Conservation (phyloP, 176 grass and related monocot species). For the Zoysia japonica region DNA sequence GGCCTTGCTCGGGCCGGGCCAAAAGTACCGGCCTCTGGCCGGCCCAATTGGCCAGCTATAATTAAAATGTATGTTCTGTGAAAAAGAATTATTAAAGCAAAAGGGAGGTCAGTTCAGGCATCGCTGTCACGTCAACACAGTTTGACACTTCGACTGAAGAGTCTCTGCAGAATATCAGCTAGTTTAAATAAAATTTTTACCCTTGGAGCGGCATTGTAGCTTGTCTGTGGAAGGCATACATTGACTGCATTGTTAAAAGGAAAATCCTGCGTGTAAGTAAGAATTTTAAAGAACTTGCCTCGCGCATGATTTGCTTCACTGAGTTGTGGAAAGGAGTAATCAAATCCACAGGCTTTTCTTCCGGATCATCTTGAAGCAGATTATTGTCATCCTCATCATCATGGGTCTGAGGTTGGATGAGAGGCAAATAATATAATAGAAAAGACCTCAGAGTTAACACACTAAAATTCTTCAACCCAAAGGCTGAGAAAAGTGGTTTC, state of each 20-base stretch:
- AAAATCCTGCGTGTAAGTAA: not conserved
- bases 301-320: slow-evolving; percentile 83
- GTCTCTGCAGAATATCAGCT: not conserved
- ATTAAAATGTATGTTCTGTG: not conserved
- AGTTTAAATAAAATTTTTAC: not conserved
- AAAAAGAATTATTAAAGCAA: not conserved
- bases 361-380: slow-evolving; percentile 47
- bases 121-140: not conserved
- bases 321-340: slow-evolving; percentile 90
- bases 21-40: too few species aligned
- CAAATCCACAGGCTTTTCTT: slow-evolving; percentile 59
- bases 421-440: slow-evolving; percentile 89
- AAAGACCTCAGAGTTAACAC: slow-evolving; percentile 91
- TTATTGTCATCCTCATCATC: slow-evolving; percentile 60
- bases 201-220: not conserved
- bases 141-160: slow-evolving; percentile 8
- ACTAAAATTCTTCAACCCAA: slow-evolving; percentile 67
- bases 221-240: not conserved
- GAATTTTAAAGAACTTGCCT: slow-evolving; percentile 48
- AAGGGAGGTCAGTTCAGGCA: slow-evolving; percentile 7
- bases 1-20: too few species aligned
- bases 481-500: slow-evolving; percentile 86
- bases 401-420: slow-evolving; percentile 64
- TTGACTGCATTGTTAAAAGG: not conserved
- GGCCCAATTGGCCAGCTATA: too few species aligned